Conservation (phyloP, 1,139 yeast genomes). For the Barnettozyma hawaiiensis region DNA sequence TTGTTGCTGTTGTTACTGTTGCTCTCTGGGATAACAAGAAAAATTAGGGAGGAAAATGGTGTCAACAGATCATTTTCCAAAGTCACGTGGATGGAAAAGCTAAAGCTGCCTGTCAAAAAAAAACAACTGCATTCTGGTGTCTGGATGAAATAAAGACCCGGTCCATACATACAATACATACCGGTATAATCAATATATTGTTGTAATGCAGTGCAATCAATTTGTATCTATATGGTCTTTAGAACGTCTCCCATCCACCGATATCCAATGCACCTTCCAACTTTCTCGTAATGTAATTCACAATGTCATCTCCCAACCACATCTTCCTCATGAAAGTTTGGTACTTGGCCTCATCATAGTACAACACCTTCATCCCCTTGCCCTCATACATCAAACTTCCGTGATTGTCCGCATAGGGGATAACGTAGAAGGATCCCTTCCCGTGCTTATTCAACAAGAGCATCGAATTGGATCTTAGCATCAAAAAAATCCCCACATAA, state of each 20-base stretch:
- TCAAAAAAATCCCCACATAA: conserved; percentile 68
- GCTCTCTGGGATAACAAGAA: no score
- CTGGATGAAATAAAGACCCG: no score
- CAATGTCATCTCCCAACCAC: conserved; percentile 78
- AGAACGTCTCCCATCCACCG: conserved; percentile 96
- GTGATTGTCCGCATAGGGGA: conserved; percentile 82
- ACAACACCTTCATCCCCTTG: conserved; percentile 69
- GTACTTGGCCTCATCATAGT: conserved; percentile 57
- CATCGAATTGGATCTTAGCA: conserved; percentile 72
- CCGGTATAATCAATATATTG: no score
- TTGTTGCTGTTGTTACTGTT: neutral
- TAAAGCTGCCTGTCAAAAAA: no score
- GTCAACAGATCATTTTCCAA: neutral
- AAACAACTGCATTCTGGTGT: no score
- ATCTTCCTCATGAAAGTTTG: conserved; percentile 58
- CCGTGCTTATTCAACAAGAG: conserved; percentile 56
- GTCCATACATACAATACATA: no score
- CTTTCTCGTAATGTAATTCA: conserved; percentile 71
- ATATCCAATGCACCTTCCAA: conserved; percentile 75
- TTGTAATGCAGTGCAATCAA: no score
- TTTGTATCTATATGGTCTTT: neutral
- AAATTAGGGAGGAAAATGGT: neutral
- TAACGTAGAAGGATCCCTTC: conserved; percentile 73
- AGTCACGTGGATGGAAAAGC: no score
- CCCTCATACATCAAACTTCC: conserved; percentile 81